A percentile compares a stretch with the other conserved stretches of the same genome.
These are phyloP conservation scores for Apocynum venetum DNA, from an alignment of 257 asterid species.

Conservation along the genomic window DNA sequence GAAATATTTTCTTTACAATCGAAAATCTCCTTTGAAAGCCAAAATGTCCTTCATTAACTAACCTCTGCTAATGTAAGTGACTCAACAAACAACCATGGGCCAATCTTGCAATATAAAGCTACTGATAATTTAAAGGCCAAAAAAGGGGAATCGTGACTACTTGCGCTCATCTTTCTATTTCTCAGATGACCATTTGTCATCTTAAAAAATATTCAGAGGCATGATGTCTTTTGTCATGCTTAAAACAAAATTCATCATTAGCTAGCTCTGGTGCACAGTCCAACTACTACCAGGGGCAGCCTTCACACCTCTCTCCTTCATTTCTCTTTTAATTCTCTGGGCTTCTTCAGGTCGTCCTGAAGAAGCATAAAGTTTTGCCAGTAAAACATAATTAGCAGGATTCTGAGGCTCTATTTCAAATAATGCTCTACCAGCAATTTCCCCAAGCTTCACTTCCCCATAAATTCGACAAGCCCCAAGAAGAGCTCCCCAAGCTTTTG, in stretches of 20 bases:
- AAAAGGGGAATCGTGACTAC: background rate
- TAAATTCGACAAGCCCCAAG: constrained; percentile 48
- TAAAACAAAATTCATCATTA: background rate
- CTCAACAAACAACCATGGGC: background rate
- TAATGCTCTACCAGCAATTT: constrained; percentile 42
- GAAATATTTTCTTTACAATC: background rate
- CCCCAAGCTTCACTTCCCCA: constrained; percentile 48
- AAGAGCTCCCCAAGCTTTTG: constrained; percentile 55
- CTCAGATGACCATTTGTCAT: background rate
- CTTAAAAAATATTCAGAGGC: background rate
- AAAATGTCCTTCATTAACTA: background rate
- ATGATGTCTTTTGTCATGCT: background rate
- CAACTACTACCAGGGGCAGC: constrained; percentile 45
- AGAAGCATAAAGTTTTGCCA: constrained; percentile 34
- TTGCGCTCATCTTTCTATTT: background rate
- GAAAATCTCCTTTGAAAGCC: background rate
- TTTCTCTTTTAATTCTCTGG: constrained; percentile 29
- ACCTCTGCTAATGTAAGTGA: background rate
- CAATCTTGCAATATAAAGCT: background rate
- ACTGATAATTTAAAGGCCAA: background rate
- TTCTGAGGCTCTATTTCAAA: constrained; percentile 46
- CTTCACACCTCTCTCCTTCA: constrained; percentile 38
- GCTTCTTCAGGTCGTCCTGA: constrained; percentile 36
- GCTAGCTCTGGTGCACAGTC: constrained; percentile 26
- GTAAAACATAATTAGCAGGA: constrained; percentile 44